Evolutionary conservation across 2,329 filamentous ascomycete genomes (phyloP), one percentile per base, ranked within the genome.

Genomic region (Cordyceps fumosorosea): DNA sequence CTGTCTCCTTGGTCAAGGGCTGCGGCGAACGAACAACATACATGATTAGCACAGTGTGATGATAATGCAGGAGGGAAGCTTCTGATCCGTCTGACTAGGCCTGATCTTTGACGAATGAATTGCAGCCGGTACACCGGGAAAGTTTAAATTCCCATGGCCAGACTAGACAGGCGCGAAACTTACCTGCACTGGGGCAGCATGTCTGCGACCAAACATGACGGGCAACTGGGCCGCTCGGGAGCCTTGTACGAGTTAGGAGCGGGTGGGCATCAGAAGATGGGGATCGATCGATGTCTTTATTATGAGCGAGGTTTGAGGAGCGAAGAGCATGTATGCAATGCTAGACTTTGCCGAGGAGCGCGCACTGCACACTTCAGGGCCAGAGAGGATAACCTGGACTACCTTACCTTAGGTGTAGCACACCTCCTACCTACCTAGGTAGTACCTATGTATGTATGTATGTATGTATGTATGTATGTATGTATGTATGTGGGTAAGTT

Each of bases 1-100:
- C 85, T 62, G 87, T 87, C 63, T 84, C 79, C 65, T 81, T 79
- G 63, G 83, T 88, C 64, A 87, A 77, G 66, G 86, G 84, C 86
- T 91, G 75, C 66, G 64, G 70, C 62, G 63, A 66, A 57, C 64
- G 67, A 58, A 67, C 66, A 60, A 64, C 24, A 53, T 63, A 56
- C 22, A 64, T 65, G 65, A 29, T 73, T 68, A 70, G 68, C 65
- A 51, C 57, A 18, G 11, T 8, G 14, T 22, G 20, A 24, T n/a
- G 18, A 54, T 60, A 18, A 48, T 54, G 58, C 3, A 54, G 50
- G 42, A 34, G 37, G 48, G 37, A 40, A 53, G 16, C 47, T 54
- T 37, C 20, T 7, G 42, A 11, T 26, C 58, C 29, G 50, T 29
- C 26, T 16, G 11, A 40, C 22, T 52, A 14, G 26, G 5, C 16